Evolutionary conservation across 1,284 basidiomycete species (phyloP), one percentile per base, ranked within the genome.

Genomic region (Wallemia ichthyophaga): DNA sequence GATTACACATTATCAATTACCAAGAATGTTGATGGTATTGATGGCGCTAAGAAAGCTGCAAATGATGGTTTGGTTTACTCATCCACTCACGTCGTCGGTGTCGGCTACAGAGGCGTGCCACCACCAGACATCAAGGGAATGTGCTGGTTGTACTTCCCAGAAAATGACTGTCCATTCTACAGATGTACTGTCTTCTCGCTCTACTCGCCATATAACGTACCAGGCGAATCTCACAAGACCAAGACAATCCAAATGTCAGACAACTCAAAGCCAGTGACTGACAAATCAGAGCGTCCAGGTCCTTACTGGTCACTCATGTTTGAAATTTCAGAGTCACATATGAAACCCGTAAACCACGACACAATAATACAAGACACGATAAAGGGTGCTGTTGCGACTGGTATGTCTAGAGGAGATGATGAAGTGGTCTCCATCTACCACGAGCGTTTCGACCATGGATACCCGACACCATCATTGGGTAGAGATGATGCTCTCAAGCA

Each of bases 111-210:
- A 59, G 74, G 74, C 31, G 64, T 64, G 54, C 65, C 72, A 25
- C 74, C 74, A 5, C 67, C 70, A n/a, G 65, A 73, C 25, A 75
- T 75, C 58, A 73, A 73, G 27, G 73, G 74, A 67, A 75, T 74
- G 66, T 75, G 74, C 66, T 71, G 70, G 70, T 67, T 71, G 59
- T 71, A 70, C 68, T 72, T 69, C 67, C 72, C 72, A 48, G 73
- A 74, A 63, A 69, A 71, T 62, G 68, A 74, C 67, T 71, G 71
- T 54, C 74, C 74, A 33, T 75, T 74, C 69, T 75, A 75, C 69
- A 71, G 74, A 54, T 73, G 72, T 19, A 75, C 74, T 60, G 73
- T 75, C 65, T 75, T 75, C 65, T 73, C 72, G 62, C 75, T 75
- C 69, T 75, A 75, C 67, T 73, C 72, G 32, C 73, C 72, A 31